A percentile compares a stretch with the other conserved stretches of the same genome.
phyloP scores from a whole-genome alignment of 108 stramenopile species.

The Nitzschia putrida region DNA sequence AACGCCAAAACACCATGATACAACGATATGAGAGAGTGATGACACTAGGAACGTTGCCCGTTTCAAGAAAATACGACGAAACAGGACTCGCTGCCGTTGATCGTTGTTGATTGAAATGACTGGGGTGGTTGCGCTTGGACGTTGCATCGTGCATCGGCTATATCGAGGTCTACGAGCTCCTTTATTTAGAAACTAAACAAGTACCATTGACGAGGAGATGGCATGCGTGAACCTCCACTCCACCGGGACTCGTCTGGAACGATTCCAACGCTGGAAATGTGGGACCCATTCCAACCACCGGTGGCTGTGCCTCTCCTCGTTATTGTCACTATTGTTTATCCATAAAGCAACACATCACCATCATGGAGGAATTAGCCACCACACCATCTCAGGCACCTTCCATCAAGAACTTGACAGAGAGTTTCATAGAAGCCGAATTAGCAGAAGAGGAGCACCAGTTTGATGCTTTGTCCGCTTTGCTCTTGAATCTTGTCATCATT shows the following conservation, averaged over 20 bases:
- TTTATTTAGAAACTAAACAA: no score
- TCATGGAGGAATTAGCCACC: not conserved
- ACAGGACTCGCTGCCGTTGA: not conserved
- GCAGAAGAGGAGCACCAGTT: conserved; percentile 76
- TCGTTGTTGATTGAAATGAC: not conserved
- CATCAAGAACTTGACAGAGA: conserved; percentile 28
- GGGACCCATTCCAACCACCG: no score
- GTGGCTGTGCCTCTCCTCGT: no score
- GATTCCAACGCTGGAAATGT: no score
- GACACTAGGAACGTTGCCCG: not conserved
- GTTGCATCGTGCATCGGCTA: no score
- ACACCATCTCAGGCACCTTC: conserved; percentile 15
- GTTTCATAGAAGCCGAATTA: conserved; percentile 35
- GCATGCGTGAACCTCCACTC: no score
- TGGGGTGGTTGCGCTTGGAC: not conserved
- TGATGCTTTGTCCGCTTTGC: conserved; percentile 70
- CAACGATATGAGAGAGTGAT: not conserved
- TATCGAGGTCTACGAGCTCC: no score
- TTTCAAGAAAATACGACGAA: no score
- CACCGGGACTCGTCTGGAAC: no score
- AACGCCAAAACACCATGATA: not conserved
- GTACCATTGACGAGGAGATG: no score
- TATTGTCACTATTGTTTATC: no score
- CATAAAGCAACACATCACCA: no score
- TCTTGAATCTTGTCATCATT: conserved; percentile 77